These are phyloP conservation scores for Pseudonitzschia multiseries DNA, from an alignment of 108 stramenopile species.

Conservation along the genomic window DNA sequence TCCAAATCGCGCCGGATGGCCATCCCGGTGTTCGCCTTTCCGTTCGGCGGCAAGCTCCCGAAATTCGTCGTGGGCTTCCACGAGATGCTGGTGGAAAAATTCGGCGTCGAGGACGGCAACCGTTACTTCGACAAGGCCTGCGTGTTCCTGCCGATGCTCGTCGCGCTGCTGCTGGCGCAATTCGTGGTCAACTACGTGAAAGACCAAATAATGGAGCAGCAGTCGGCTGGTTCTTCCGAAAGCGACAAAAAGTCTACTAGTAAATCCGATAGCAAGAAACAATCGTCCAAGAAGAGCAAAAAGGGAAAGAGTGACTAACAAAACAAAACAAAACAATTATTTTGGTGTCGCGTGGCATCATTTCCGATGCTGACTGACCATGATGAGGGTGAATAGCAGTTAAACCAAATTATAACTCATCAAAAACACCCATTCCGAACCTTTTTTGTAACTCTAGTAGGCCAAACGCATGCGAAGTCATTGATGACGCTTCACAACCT, in stretches of 20 bases:
- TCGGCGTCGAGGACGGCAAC: conserved; percentile 66
- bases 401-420: not conserved
- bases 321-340: not conserved
- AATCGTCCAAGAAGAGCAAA: conserved; percentile 10
- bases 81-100: conserved; percentile 59
- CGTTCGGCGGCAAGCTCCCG: conserved; percentile 71
- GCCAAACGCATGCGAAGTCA: no score
- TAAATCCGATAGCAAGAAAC: conserved; percentile 22
- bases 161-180: conserved; percentile 50
- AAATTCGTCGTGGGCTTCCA: conserved; percentile 44
- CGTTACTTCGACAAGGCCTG: conserved; percentile 74
- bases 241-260: not conserved
- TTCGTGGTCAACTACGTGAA: conserved; percentile 31
- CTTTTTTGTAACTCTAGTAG: not conserved
- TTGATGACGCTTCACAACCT: no score
- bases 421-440: no score
- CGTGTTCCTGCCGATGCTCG: conserved; percentile 58
- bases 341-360: not conserved
- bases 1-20: conserved; percentile 57
- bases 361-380: no score
- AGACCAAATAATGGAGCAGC: conserved; percentile 5
- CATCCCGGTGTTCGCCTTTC: conserved; percentile 69
- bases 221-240: not conserved
- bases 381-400: not conserved
- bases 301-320: conserved; percentile 33